phyloP scores from a whole-genome alignment of 2,329 filamentous ascomycete genomes.

The Exophiala xenobiotica region DNA sequence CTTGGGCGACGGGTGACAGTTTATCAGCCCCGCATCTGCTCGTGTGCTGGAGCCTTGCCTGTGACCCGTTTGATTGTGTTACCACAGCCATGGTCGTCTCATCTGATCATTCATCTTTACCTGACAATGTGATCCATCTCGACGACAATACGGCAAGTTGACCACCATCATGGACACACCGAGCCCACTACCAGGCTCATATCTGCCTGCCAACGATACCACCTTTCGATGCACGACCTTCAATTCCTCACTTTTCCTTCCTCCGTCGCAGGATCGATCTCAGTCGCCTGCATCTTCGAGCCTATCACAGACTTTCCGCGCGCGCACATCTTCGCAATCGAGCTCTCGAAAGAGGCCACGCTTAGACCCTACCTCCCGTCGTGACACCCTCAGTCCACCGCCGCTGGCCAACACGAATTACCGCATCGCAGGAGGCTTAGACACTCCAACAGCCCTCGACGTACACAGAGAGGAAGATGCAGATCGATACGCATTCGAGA shows the following conservation, averaged over 20 bases:
- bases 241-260: constrained; percentile 20
- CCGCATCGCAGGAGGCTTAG: constrained; percentile 37
- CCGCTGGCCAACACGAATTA: constrained; percentile 43
- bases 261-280: constrained; percentile 10
- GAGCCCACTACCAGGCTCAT: constrained; percentile 21
- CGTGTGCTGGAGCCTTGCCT: no score
- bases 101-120: no score
- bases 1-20: no score
- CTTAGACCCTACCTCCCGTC: constrained; percentile 4
- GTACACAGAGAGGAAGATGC: constrained; percentile 28
- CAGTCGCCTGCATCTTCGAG: constrained; percentile 1
- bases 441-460: constrained; percentile 33
- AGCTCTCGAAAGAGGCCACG: constrained; percentile 16
- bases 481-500: constrained; percentile 34
- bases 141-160: constrained; percentile 6
- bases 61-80: no score
- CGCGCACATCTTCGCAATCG: not conserved
- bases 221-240: constrained; percentile 12
- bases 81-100: no score
- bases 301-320: constrained; percentile 4
- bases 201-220: constrained; percentile 12
- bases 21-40: no score
- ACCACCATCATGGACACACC: constrained; percentile 15
- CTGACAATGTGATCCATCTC: not conserved
- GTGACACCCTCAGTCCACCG: constrained; percentile 34